A percentile compares a stretch with the other conserved stretches of the same genome.
Conservation (phyloP, 1,284 basidiomycete species). For the Cutaneotrichosporon cutaneum region DNA sequence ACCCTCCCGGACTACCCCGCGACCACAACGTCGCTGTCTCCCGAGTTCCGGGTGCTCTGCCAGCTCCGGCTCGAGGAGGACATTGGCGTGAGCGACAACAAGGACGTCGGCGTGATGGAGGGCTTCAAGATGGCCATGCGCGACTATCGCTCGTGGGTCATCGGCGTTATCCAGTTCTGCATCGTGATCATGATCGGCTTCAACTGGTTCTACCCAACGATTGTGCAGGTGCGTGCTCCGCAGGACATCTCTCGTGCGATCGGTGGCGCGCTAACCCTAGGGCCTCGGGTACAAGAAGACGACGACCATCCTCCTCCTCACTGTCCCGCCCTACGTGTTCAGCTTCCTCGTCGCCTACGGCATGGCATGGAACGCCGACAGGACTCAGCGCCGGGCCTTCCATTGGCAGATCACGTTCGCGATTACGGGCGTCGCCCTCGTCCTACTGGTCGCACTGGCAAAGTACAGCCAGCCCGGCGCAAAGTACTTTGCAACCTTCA, state of each 20-base stretch:
- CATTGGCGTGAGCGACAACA: conserved; percentile 31
- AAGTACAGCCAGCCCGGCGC: neutral
- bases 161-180: conserved; percentile 32
- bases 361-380: conserved; percentile 31
- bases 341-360: conserved; percentile 27
- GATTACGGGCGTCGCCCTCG: conserved; percentile 29
- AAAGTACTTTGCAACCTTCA: too few species aligned
- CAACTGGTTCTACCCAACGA: conserved; percentile 38
- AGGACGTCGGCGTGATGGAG: conserved; percentile 21
- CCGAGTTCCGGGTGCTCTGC: conserved; percentile 19
- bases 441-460: conserved; percentile 33
- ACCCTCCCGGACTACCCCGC: conserved; percentile 23
- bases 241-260: conserved; percentile 41
- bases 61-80: conserved; percentile 26
- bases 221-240: conserved; percentile 32
- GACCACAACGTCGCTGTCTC: conserved; percentile 18
- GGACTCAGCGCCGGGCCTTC: conserved; percentile 27
- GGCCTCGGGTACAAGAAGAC: too few species aligned
- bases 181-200: conserved; percentile 35
- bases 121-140: conserved; percentile 35
- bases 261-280: conserved; percentile 1
- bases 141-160: conserved; percentile 37
- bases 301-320: conserved; percentile 47
- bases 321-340: conserved; percentile 47
- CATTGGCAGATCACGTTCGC: conserved; percentile 33